Base-by-base conservation (phyloP, 768 basidiomycete species). In the Paxillus involutus region DNA sequence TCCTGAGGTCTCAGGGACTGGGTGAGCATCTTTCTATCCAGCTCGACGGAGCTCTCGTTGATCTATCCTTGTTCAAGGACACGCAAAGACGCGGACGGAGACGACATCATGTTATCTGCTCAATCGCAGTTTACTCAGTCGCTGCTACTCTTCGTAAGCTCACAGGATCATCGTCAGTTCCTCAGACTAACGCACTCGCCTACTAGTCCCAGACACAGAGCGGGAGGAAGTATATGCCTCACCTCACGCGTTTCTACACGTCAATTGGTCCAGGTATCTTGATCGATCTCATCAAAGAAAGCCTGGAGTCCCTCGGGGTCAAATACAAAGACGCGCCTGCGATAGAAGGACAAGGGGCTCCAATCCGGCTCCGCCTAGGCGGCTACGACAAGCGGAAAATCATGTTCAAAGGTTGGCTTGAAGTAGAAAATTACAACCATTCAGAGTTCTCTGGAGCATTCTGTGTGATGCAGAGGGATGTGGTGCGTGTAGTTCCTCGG, bases 191-290 rank as follows among this genome's bases (percentile, higher is more conserved):
- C 51, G 36, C 33, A 47, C 42, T 24, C 32, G 19, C 26, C 6
- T 7, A 17, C 0, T 61, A 94, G 92, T 89, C 91, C 0, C 89
- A 94, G 79, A 92, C 91, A 0, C 89, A 91, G 73, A 71, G 74
- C 1, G 91, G 91, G 4, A 76, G 74, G 26, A 81, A 84, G 11
- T 91, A 92, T 61, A 85, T 77, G 2, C 88, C 90, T 0, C 80
- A 85, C 53, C 78, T 92, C 16, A 93, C 92, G 0, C 85, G 91
- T 0, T 94, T 94, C 76, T 94, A 91, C 67, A 80, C 86, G 0
- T 68, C 77, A 0, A 65, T 86, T 3, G 74, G 75, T 0, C 88
- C 88, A 0, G 69, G 71, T 0, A 69, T 79, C 4, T 72, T 91
- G 41, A 63, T 85, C 39, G 61, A 70, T 4, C 74, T 85, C 51